Evolutionary conservation across 192 early-diverging fungal genomes (phyloP), one percentile per base, ranked within the genome.

Genomic region (Coemansia sp.): DNA sequence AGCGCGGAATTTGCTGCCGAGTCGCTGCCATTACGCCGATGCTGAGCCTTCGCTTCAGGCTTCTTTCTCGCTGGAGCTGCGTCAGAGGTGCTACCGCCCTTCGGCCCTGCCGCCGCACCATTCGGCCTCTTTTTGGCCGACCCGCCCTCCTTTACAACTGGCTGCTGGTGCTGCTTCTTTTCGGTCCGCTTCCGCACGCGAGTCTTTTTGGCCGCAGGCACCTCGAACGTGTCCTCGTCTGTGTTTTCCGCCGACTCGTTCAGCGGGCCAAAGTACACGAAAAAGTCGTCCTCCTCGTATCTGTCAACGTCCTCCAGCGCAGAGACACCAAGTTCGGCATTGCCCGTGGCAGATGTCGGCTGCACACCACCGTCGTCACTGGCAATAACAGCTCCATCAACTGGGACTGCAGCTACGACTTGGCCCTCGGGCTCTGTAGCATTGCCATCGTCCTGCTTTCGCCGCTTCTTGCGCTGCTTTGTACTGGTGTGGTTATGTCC

Each of bases 241-340:
- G 64, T 58, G 25, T 32, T 61, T 25, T 31, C 70, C 23, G 38
- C 65, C 19, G 67, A 46, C 51, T 84, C 82, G 69, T 84, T 84
- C 50, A 84, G 60, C 39, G 82, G 82, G 2, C 82, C 82, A 61
- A 67, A 73, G 45, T 84, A 84, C 17, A 84, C 82, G 59, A 84
- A 84, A 66, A 80, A 84, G 62, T 84, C 82, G 25, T 80, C 82
- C 34, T 74, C 77, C 1, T 79, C 63, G 21, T 76, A 78, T 25
- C 57, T 70, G 66, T 84, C 82, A 21, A 74, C 38, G 32, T 82
- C 75, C 15, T 82, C 80, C 57, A 72, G 60, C 21, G 59, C 15
- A 14, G 41, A 12, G 5, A 32, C 34, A n/a, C 29, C 62, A 14
- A 39, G 42, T 5, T 53, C 38, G 21, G 32, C 36, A 6, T 12